phyloP scores from a whole-genome alignment of 139 green algal species.

The Coccomyxa sp. region DNA sequence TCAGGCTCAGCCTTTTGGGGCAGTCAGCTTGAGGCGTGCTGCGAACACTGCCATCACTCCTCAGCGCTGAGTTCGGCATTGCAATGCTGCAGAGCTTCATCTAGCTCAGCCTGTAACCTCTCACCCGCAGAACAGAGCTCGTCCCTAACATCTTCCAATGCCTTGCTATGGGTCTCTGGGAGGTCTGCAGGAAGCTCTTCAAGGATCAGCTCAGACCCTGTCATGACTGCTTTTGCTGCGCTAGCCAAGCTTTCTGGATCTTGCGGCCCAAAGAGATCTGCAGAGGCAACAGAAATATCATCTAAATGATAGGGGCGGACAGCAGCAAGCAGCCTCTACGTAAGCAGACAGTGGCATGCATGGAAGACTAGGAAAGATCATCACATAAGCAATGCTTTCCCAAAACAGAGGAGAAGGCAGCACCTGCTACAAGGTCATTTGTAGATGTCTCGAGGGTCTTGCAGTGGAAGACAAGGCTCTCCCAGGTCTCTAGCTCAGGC shows the following conservation, averaged over 20 bases:
- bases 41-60: no score
- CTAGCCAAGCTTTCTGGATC: not conserved
- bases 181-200: not conserved
- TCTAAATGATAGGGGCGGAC: no score
- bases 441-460: not conserved
- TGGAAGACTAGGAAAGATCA: no score
- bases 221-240: not conserved
- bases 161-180: not conserved
- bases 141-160: not conserved
- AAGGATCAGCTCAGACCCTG: not conserved
- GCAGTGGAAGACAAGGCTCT: not conserved
- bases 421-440: not conserved
- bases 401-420: no score
- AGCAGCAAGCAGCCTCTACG: no score
- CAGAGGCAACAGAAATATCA: not conserved
- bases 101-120: no score
- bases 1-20: no score
- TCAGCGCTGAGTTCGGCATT: not conserved
- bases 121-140: no score
- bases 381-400: no score
- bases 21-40: no score
- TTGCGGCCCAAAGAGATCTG: not conserved
- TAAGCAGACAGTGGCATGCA: no score
- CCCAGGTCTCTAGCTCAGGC: not conserved
- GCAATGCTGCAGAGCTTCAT: no score